phyloP scores from a whole-genome alignment of 257 asterid genomes.

The Petunia secreta region DNA sequence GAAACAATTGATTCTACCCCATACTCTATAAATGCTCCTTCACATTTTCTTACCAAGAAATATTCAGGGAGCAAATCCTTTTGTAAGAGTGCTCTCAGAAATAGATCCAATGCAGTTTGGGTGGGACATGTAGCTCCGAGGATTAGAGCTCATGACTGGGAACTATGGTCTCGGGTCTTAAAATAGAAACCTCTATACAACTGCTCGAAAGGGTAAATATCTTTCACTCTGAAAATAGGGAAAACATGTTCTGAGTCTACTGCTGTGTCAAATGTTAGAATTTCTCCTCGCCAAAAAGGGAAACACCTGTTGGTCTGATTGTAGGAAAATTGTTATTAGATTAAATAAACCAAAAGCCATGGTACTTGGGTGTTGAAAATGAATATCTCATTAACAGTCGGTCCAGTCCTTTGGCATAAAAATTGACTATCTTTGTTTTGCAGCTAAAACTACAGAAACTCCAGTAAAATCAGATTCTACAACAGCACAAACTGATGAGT shows the following conservation, averaged over 20 bases:
- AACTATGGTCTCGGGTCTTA: neutral
- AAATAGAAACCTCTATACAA: neutral
- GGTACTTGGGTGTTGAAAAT: neutral
- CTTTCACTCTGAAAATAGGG: neutral
- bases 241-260: neutral
- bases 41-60: neutral
- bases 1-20: conserved; percentile 9
- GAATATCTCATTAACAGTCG: neutral
- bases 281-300: neutral
- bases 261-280: neutral
- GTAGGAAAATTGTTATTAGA: neutral
- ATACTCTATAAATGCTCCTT: neutral
- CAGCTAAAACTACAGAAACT: conserved; percentile 57
- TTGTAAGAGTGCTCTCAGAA: neutral
- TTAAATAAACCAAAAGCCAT: neutral
- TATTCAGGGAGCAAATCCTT: neutral
- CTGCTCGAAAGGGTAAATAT: neutral
- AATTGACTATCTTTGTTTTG: conserved; percentile 29
- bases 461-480: conserved; percentile 46
- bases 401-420: conserved; percentile 5
- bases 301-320: conserved; percentile 8
- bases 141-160: neutral
- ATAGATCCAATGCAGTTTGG: neutral
- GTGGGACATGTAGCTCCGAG: neutral
- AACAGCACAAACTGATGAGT: conserved; percentile 45